Conservation (phyloP, 2,329 filamentous ascomycete genomes). For the Leptodontidium sp. region DNA sequence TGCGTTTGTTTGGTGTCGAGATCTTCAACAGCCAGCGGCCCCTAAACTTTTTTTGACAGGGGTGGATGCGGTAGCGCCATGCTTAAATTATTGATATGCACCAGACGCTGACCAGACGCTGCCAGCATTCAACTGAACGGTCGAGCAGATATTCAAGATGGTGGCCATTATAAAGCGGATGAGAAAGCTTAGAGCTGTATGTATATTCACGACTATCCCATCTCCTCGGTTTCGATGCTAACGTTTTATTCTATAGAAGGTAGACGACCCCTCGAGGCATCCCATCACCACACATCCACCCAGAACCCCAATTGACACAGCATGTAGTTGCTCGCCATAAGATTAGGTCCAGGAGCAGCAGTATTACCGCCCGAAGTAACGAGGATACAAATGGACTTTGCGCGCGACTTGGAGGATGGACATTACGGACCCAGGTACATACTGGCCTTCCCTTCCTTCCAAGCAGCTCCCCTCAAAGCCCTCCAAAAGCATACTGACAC, state of each 20-base stretch:
- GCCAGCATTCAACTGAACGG: slow-evolving; percentile 11
- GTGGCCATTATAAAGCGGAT: slow-evolving; percentile 71
- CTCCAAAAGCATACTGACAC: slow-evolving; percentile 40
- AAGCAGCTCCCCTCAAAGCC: neutral
- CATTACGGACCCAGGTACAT: slow-evolving; percentile 77
- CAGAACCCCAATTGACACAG: slow-evolving; percentile 37
- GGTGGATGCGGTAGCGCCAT: slow-evolving; percentile 35
- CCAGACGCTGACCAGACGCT: neutral
- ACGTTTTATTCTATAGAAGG: slow-evolving; percentile 50
- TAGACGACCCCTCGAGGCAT: slow-evolving; percentile 44
- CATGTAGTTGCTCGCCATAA: slow-evolving; percentile 74
- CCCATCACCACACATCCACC: neutral
- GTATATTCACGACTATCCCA: slow-evolving; percentile 46
- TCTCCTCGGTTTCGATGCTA: slow-evolving; percentile 29
- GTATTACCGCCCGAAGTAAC: slow-evolving; percentile 79
- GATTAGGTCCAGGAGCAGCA: slow-evolving; percentile 83
- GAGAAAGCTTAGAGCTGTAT: slow-evolving; percentile 76
- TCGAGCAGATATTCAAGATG: slow-evolving; percentile 51
- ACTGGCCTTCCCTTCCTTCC: neutral
- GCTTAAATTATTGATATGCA: slow-evolving; percentile 40
- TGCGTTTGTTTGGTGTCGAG: neutral
- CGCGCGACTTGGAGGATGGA: slow-evolving; percentile 65
- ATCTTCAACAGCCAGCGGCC: slow-evolving; percentile 11
- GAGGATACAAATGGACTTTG: slow-evolving; percentile 79
- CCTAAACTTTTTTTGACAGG: slow-evolving; percentile 39